phyloP scores from a whole-genome alignment of 164 flowering plant genomes.

The Vitis riparia region DNA sequence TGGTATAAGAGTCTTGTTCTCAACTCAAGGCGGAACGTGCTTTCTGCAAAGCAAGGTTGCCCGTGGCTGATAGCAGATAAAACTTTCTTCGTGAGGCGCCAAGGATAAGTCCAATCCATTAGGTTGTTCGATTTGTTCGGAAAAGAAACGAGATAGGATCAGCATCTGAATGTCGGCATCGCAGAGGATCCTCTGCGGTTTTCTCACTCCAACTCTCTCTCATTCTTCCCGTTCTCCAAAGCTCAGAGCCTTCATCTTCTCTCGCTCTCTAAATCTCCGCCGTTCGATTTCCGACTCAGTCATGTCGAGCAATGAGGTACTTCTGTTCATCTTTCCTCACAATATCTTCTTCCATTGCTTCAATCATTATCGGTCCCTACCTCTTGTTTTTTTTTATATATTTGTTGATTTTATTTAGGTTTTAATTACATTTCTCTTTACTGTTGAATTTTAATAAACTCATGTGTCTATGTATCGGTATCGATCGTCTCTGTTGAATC shows the following conservation, averaged over 20 bases:
- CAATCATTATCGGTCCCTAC: neutral
- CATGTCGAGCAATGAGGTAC: constrained; percentile 39
- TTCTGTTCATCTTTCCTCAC: no score
- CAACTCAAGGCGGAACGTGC: neutral
- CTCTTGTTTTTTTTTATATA: neutral
- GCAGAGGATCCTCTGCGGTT: constrained; percentile 39
- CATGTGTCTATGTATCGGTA: no score
- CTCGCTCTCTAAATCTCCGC: constrained; percentile 15
- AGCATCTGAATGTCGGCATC: constrained; percentile 41
- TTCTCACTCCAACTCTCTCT: constrained; percentile 16
- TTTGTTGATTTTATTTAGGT: neutral
- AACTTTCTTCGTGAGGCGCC: no score
- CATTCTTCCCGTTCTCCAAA: constrained; percentile 7
- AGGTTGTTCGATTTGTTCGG: no score
- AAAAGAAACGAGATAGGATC: neutral
- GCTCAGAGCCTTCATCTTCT: constrained; percentile 17
- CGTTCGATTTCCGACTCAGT: constrained; percentile 10
- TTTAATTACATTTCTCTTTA: neutral
- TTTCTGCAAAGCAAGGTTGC: neutral
- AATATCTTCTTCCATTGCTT: no score
- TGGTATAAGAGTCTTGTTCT: neutral
- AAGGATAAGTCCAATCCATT: no score
- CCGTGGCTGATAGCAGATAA: no score
- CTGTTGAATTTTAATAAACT: no score
- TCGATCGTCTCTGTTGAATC: no score